Evolutionary conservation across 2,329 filamentous ascomycete species (phyloP).

Genomic region (Pseudocercospora vitis): DNA sequence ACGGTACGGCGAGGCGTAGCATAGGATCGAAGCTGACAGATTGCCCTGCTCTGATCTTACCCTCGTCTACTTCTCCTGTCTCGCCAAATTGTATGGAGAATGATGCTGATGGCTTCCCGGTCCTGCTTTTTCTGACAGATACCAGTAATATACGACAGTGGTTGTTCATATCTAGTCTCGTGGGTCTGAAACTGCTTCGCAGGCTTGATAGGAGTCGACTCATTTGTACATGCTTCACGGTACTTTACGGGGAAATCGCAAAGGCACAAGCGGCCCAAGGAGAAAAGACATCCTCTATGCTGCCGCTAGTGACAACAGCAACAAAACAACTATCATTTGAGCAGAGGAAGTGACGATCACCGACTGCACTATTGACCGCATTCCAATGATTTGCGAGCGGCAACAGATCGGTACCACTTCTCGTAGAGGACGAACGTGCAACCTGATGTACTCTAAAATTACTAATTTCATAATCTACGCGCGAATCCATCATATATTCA

Average conservation of each 20-base stretch:
- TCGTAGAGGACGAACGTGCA: too few relatives aligned
- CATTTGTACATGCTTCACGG: constrained; percentile 25
- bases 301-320: constrained; percentile 12
- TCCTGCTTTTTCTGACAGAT: constrained; percentile 16
- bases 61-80: constrained; percentile 15
- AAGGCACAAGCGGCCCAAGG: constrained; percentile 47
- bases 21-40: background rate
- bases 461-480: too few relatives aligned
- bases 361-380: constrained; percentile 49
- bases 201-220: constrained; percentile 24
- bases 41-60: background rate
- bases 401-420: too few relatives aligned
- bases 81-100: too few relatives aligned
- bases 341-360: constrained; percentile 51
- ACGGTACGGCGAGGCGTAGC: background rate
- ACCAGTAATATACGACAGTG: constrained; percentile 6
- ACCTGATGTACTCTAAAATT: too few relatives aligned
- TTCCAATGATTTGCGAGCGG: constrained; percentile 51
- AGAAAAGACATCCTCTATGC: constrained; percentile 61
- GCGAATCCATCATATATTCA: background rate
- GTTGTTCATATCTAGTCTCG: constrained; percentile 5
- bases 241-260: background rate
- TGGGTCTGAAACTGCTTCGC: background rate
- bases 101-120: constrained; percentile 18
- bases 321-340: constrained; percentile 41